Evolutionary conservation across 2,329 filamentous ascomycete genomes (phyloP).

Genomic region (Lizonia empirigonia): DNA sequence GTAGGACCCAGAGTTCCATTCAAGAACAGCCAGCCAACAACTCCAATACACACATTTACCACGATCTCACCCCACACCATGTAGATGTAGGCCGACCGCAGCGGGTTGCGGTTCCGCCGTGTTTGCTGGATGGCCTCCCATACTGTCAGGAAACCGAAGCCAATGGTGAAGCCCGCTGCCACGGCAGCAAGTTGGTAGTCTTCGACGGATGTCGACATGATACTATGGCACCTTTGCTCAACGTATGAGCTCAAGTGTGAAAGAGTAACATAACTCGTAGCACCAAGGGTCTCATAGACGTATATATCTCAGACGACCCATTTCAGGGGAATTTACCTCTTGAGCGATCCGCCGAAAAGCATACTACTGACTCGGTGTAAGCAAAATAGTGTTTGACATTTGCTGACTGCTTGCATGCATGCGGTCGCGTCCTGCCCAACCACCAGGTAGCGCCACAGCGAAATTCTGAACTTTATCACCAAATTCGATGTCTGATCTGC

Average conservation of each 20-base stretch:
- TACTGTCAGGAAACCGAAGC: constrained; percentile 42
- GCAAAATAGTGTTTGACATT: constrained; percentile 10
- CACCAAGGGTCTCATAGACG: background rate
- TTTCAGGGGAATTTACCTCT: constrained; percentile 14
- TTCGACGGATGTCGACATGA: constrained; percentile 29
- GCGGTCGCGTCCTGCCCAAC: too few species aligned
- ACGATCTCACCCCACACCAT: constrained; percentile 46
- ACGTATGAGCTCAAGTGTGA: constrained; percentile 3
- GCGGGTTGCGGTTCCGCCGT: constrained; percentile 41
- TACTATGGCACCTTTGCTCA: constrained; percentile 8
- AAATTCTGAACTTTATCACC: background rate
- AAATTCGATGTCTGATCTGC: background rate
- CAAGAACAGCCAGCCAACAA: constrained; percentile 43
- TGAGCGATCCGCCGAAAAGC: constrained; percentile 6
- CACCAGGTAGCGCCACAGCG: too few species aligned
- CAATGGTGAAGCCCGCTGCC: constrained; percentile 45
- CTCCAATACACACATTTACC: constrained; percentile 37
- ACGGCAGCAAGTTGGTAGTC: constrained; percentile 41
- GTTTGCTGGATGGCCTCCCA: constrained; percentile 47
- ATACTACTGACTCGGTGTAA: constrained; percentile 9
- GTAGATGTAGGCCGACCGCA: constrained; percentile 43
- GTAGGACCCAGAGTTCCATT: constrained; percentile 37
- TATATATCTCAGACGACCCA: constrained; percentile 10
- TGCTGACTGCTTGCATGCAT: constrained; percentile 14
- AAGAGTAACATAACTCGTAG: background rate